Evolutionary conservation across 257 asterid genomes (phyloP).

Genomic region (Solanum tarapatanum): DNA sequence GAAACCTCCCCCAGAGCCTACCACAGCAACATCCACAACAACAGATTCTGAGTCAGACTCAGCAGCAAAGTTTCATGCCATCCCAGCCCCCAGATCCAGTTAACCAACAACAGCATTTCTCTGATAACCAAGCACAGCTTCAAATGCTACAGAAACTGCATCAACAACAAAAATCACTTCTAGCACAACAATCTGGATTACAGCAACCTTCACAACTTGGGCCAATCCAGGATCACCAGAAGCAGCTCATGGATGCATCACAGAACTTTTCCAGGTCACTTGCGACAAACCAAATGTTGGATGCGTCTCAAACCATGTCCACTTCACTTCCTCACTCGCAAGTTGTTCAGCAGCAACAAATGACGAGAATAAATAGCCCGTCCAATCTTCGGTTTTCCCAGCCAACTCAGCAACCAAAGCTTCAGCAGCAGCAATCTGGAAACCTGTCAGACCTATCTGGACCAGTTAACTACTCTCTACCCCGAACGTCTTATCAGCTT

Average conservation of each 20-base stretch:
- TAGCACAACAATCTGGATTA: conserved; percentile 42
- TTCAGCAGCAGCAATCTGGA: conserved; percentile 18
- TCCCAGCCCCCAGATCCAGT: conserved; percentile 33
- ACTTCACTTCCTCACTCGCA: conserved; percentile 24
- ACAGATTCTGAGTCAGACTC: conserved; percentile 38
- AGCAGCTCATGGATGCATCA: conserved; percentile 37
- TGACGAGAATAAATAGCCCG: conserved; percentile 32
- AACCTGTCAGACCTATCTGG: conserved; percentile 43
- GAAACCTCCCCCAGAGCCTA: conserved; percentile 40
- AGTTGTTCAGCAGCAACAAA: conserved; percentile 2
- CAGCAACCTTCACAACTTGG: conserved; percentile 38
- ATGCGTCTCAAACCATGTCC: conserved; percentile 28
- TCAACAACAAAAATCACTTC: conserved; percentile 53
- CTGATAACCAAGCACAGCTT: conserved; percentile 54
- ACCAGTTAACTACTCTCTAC: conserved; percentile 25
- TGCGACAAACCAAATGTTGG: conserved; percentile 38
- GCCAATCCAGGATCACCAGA: conserved; percentile 42
- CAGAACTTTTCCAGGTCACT: conserved; percentile 45
- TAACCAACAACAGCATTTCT: conserved; percentile 32
- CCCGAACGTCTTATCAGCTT: conserved; percentile 35
- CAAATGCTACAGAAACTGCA: conserved; percentile 65
- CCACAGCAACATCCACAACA: conserved; percentile 15
- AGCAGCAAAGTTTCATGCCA: conserved; percentile 33
- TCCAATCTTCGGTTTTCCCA: conserved; percentile 31
- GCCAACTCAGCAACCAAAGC: conserved; percentile 37